Conservation (phyloP, 805 yeast genomes). For the Hanseniaspora vineae region DNA sequence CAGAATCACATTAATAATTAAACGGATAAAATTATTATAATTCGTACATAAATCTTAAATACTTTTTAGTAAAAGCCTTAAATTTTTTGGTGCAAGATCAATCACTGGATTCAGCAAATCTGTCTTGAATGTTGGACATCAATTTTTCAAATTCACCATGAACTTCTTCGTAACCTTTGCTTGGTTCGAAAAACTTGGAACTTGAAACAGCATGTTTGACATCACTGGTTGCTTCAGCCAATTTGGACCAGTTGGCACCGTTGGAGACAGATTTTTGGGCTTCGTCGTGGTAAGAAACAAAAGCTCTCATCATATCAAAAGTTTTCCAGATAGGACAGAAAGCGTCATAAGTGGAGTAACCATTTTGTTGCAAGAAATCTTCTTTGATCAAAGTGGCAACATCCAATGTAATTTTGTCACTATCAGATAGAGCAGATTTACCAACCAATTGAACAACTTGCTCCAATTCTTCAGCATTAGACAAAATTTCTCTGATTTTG, state of each 20-base stretch:
- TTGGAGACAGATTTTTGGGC: slow-evolving; percentile 93
- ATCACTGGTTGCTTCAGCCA: slow-evolving; percentile 79
- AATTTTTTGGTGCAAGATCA: slow-evolving; percentile 21
- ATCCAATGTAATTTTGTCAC: slow-evolving; percentile 93
- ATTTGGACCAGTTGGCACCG: slow-evolving; percentile 89
- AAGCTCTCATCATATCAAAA: slow-evolving; percentile 93
- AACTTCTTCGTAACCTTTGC: slow-evolving; percentile 73
- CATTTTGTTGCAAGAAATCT: slow-evolving; percentile 98
- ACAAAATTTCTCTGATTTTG: slow-evolving; percentile 83
- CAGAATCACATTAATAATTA: too few species aligned
- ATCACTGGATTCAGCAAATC: slow-evolving; percentile 92
- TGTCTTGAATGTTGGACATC: slow-evolving; percentile 64
- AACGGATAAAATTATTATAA: too few species aligned
- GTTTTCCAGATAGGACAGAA: slow-evolving; percentile 99
- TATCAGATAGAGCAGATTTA: slow-evolving; percentile 91
- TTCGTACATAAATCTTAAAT: too few species aligned
- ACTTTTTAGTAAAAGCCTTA: too few species aligned
- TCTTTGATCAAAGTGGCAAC: slow-evolving; percentile 87
- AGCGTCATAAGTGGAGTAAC: slow-evolving; percentile 95
- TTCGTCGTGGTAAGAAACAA: slow-evolving; percentile 84
- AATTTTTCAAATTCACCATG: slow-evolving; percentile 67
- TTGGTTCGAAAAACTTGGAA: slow-evolving; percentile 92
- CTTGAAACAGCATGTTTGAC: slow-evolving; percentile 89
- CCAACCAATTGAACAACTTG: slow-evolving; percentile 99
- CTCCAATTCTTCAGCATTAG: slow-evolving; percentile 96